Conservation (phyloP, 257 asterid genomes). For the Solanum sparsipilum region DNA sequence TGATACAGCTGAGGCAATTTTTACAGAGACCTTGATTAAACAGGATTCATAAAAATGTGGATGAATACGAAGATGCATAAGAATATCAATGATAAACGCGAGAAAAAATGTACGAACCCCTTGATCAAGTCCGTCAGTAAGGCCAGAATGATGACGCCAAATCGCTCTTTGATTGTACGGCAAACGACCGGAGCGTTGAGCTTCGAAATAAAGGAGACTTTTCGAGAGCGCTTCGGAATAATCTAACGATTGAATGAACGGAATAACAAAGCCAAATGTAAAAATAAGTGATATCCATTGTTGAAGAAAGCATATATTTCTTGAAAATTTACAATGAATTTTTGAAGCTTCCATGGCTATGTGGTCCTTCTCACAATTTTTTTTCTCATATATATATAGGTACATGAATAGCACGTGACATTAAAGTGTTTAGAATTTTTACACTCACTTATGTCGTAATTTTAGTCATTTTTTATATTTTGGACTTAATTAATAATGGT, state of each 20-base stretch:
- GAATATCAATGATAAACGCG: background rate
- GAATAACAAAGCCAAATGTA: constrained; percentile 10
- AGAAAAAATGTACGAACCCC: constrained; percentile 31
- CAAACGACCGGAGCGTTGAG: constrained; percentile 89
- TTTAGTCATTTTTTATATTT: background rate
- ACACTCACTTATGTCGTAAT: background rate
- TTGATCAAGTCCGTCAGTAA: constrained; percentile 86
- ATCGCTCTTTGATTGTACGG: constrained; percentile 66
- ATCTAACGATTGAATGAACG: constrained; percentile 19
- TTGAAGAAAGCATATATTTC: background rate
- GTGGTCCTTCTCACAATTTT: background rate
- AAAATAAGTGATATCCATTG: constrained; percentile 6
- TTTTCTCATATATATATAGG: background rate
- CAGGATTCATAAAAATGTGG: no score
- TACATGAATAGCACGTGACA: constrained; percentile 1
- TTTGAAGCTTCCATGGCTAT: constrained; percentile 21
- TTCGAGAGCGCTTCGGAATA: constrained; percentile 73
- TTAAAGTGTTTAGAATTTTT: background rate
- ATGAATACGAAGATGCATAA: background rate
- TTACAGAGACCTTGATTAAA: no score
- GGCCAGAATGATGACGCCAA: constrained; percentile 97
- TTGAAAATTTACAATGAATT: constrained; percentile 4
- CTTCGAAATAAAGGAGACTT: constrained; percentile 84
- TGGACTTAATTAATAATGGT: background rate
- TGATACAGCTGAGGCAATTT: background rate